Evolutionary conservation across 1,284 basidiomycete genomes (phyloP), one percentile per base, ranked within the genome.

Genomic region (Pyrrhoderma noxium): DNA sequence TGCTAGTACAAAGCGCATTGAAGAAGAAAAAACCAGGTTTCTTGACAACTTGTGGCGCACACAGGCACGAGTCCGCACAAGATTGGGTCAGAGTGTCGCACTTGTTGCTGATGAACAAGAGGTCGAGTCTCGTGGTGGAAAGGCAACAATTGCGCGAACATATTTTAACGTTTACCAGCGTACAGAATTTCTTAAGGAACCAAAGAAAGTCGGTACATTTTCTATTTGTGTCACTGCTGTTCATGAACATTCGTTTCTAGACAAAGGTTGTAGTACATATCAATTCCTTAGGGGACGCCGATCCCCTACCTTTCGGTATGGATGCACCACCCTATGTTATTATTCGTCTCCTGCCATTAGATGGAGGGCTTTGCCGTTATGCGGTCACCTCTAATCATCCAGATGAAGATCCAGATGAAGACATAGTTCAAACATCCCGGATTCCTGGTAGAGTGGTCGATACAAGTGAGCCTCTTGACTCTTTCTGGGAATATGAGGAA

Each of bases 211-310:
- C 41, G 53, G 65, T 58, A 22, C 22, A n/a, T 34, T 1, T 39
- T 14, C 3, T 23, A 25, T 47, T 36, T 43, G 27, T 16, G 41
- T 39, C 52, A 19, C 35, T 46, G 34, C 44, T 45, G 18, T 19
- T 47, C 36, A 40, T 37, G 22, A 18, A 5, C 34, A 38, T 18
- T 31, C 13, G 22, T 5, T 49, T 56, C 7, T 60, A 93, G 89
- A 87, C 84, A n/a, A 93, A 93, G 69, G 77, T 91, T 16, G 82
- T 90, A 7, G 74, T 94, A 39, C 89, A 93, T 57, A 79, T 94
- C 51, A 89, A 93, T 63, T 77, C 81, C 16, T 62, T 76, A 11
- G 86, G 86, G 1, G 70, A 77, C 14, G 85, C 87, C 13, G 87
- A 89, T 61, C 78, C 81, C 1, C 72, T 93, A 51, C 82, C 85